Percentiles rank a stretch among this genome's conserved stretches.
phyloP scores from a whole-genome alignment of 371 early-diverging fungal species.

The Mortierella sp. region DNA sequence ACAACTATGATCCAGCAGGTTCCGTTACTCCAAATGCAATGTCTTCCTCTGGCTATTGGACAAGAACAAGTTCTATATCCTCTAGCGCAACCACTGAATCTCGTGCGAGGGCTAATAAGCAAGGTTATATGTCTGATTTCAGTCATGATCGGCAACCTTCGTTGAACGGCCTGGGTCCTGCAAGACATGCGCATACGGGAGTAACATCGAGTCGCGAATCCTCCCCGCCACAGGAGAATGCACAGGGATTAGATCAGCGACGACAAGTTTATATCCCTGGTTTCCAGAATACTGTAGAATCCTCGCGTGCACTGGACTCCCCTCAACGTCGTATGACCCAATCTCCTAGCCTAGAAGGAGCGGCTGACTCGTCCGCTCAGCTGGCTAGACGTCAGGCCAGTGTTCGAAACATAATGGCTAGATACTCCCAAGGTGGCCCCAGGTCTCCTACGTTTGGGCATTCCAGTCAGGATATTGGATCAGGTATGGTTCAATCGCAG shows the following conservation, averaged over 20 bases:
- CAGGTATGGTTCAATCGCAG: background rate
- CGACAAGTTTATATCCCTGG: background rate
- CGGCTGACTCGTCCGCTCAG: background rate
- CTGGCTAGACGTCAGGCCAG: constrained; percentile 36
- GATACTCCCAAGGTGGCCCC: constrained; percentile 26
- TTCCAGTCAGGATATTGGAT: constrained; percentile 8
- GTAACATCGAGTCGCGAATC: constrained; percentile 28
- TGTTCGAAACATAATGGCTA: constrained; percentile 35
- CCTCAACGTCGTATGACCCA: constrained; percentile 7
- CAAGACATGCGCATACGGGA: constrained; percentile 4
- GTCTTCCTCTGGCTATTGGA: constrained; percentile 30
- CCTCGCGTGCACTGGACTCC: background rate
- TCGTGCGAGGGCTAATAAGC: constrained; percentile 8
- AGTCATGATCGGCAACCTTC: constrained; percentile 12
- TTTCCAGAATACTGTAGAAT: background rate
- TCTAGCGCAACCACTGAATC: constrained; percentile 3
- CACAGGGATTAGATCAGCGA: constrained; percentile 8
- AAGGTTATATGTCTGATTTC: constrained; percentile 39
- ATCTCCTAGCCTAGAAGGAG: constrained; percentile 3
- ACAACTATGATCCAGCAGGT: constrained; percentile 14
- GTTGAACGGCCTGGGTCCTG: background rate
- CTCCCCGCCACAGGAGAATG: constrained; percentile 17
- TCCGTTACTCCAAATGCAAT: constrained; percentile 13
- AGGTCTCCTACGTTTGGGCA: constrained; percentile 18
- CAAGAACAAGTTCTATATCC: constrained; percentile 13